Base-by-base conservation (phyloP, 1,284 basidiomycete genomes). In the Ustilago lituana region DNA sequence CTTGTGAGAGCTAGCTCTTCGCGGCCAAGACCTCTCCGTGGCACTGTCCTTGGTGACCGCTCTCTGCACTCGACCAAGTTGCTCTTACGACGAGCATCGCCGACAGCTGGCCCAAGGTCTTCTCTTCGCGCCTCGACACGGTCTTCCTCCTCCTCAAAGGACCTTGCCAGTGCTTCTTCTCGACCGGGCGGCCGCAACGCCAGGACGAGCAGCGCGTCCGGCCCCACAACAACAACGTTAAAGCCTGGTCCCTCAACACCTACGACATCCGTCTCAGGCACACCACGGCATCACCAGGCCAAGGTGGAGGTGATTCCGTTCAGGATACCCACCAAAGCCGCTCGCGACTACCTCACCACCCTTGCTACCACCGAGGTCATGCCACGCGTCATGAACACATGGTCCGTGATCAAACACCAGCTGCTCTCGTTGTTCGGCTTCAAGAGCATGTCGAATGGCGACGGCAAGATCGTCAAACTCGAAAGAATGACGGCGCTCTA, bases 301-400 rank as follows among this genome's bases (percentile, higher is more conserved):
- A 71, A 71, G 24, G 68, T 71, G 2, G 68, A 71, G 29, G 59
- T 63, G 17, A 24, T 71, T 6, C 63, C 62, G 2, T 71, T 71
- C 35, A 40, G 59, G 22, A 33, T 71, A 35, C 27, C 60, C 11
- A 52, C 59, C 5, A 35, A 71, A 27, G 46, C 47, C 2, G 68
- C 68, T 6, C 19, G 37, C 29, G 47, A 58, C 2, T 61, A 57
- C 19, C 50, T 70, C 2, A 63, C 47, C 5, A 53, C 45, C 12
- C 29, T 70, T 6, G 61, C 62, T 5, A 54, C 43, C 6, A 27
- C 45, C 12, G 57, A 65, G 22, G 35, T 70, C 26, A 46, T 60
- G 61, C 53, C 57, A 5, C 41, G 67, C 1, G 48, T 64, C 5
- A 54, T 57, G 54, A 47, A 33, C 38, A 35, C 19, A 29, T 61